Percentiles rank a stretch among this genome's conserved stretches.
Conservation (phyloP, 345 rosid species). For the Tarenaya hassleriana region DNA sequence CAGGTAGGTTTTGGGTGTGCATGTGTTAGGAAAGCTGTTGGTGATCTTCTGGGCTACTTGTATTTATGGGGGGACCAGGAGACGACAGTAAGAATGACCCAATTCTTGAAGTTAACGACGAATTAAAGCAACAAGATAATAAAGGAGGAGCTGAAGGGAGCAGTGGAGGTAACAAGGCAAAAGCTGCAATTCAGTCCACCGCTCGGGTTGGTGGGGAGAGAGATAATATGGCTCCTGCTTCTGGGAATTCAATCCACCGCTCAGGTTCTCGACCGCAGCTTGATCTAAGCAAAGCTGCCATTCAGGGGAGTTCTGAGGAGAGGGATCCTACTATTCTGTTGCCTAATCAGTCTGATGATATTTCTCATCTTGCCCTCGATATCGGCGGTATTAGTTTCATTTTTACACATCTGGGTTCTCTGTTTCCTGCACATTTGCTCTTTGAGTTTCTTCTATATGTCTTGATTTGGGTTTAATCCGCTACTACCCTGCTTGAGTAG, state of each 20-base stretch:
- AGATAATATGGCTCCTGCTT: conserved; percentile 52
- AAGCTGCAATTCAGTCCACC: too few species aligned
- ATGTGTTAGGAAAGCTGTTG: too few species aligned
- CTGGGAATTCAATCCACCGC: conserved; percentile 64
- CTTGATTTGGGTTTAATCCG: background rate
- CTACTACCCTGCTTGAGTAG: background rate
- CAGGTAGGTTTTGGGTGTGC: too few species aligned
- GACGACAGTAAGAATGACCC: conserved; percentile 34
- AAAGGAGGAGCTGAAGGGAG: conserved; percentile 23
- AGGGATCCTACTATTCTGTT: conserved; percentile 86
- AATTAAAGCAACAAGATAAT: conserved; percentile 2
- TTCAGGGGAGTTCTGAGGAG: conserved; percentile 88
- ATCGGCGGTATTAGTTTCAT: conserved; percentile 64
- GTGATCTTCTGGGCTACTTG: background rate
- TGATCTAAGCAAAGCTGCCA: conserved; percentile 96
- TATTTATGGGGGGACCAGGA: conserved; percentile 23
- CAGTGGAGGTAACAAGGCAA: conserved; percentile 20
- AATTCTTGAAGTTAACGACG: conserved; percentile 38
- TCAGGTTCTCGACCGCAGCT: conserved; percentile 94
- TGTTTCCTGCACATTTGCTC: conserved; percentile 2
- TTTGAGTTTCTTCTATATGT: background rate
- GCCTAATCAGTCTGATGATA: conserved; percentile 98
- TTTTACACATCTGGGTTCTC: background rate
- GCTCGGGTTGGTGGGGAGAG: conserved; percentile 41
- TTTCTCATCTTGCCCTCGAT: conserved; percentile 91